Conservation (phyloP, 1,284 basidiomycete species). For the Thecaphora thlaspeos region DNA sequence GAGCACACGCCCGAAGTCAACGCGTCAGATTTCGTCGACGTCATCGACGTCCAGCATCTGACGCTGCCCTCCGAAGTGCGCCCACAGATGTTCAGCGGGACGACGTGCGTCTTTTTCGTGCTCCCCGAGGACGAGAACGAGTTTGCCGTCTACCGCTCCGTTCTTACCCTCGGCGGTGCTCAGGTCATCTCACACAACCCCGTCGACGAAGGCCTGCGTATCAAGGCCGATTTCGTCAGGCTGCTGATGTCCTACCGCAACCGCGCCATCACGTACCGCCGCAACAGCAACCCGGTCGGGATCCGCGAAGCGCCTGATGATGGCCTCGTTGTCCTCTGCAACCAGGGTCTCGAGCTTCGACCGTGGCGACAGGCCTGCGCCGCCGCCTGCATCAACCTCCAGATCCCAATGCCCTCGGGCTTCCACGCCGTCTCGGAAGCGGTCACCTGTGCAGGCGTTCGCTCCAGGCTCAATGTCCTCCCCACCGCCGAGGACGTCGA, state of each 20-base stretch:
- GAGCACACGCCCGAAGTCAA: constrained; percentile 23
- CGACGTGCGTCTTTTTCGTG: constrained; percentile 32
- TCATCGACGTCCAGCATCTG: constrained; percentile 12
- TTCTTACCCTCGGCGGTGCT: constrained; percentile 21
- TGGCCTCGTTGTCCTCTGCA: constrained; percentile 27
- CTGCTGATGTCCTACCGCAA: constrained; percentile 38
- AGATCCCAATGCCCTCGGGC: constrained; percentile 34
- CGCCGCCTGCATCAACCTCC: constrained; percentile 22
- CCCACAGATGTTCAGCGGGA: constrained; percentile 35
- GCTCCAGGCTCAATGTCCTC: constrained; percentile 20
- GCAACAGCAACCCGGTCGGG: constrained; percentile 20
- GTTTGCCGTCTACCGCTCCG: constrained; percentile 20
- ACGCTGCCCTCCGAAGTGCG: constrained; percentile 16
- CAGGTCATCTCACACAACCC: constrained; percentile 23
- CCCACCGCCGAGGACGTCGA: constrained; percentile 2
- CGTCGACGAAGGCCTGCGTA: constrained; percentile 10
- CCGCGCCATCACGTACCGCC: constrained; percentile 26
- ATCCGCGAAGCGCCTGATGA: constrained; percentile 34
- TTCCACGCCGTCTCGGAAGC: constrained; percentile 27
- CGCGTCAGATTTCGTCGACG: constrained; percentile 19
- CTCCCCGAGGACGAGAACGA: constrained; percentile 22
- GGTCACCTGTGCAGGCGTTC: constrained; percentile 19
- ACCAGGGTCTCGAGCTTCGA: constrained; percentile 10
- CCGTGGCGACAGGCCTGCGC: constrained; percentile 22
- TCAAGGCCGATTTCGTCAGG: constrained; percentile 31